Evolutionary conservation across 805 yeast genomes (phyloP).

Genomic region (Alloascoidea hylecoeti): DNA sequence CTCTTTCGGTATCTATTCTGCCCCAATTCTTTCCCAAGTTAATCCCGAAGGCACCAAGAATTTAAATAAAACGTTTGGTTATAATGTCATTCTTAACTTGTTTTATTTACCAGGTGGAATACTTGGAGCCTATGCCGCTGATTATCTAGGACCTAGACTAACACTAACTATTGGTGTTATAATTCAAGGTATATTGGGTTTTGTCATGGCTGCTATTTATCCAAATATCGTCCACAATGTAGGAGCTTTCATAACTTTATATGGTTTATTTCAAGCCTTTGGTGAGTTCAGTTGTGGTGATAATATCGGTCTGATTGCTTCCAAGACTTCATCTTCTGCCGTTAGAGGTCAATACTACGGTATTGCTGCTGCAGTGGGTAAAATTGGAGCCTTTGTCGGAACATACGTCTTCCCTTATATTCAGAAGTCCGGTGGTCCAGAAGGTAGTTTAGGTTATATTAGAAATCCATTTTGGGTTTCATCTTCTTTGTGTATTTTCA

Average conservation of each 20-base stretch:
- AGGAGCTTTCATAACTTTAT: slow-evolving; percentile 26
- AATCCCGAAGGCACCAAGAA: slow-evolving; percentile 19
- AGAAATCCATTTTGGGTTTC: slow-evolving; percentile 77
- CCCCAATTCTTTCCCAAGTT: slow-evolving; percentile 18
- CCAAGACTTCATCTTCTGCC: slow-evolving; percentile 28
- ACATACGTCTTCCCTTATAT: slow-evolving; percentile 28
- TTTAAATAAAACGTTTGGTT: slow-evolving; percentile 26
- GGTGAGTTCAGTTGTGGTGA: slow-evolving; percentile 34
- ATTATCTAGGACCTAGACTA: slow-evolving; percentile 81
- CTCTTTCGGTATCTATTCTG: slow-evolving; percentile 26
- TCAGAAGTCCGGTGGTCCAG: slow-evolving; percentile 13
- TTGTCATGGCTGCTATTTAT: slow-evolving; percentile 33
- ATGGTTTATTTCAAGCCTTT: slow-evolving; percentile 25
- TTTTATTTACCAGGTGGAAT: slow-evolving; percentile 65
- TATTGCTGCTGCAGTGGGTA: slow-evolving; percentile 12
- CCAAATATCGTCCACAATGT: slow-evolving; percentile 18
- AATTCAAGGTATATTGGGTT: slow-evolving; percentile 25
- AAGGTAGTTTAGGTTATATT: slow-evolving; percentile 34
- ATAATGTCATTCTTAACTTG: slow-evolving; percentile 30
- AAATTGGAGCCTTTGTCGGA: slow-evolving; percentile 29
- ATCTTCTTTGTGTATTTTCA: slow-evolving; percentile 58
- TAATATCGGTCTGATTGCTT: slow-evolving; percentile 26
- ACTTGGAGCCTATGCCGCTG: slow-evolving; percentile 76
- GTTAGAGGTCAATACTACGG: slow-evolving; percentile 30
- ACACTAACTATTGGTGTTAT: slow-evolving; percentile 57